These are phyloP conservation scores for Ophioceras dolichostomum DNA, from an alignment of 2,329 filamentous ascomycete genomes.

Conservation along the genomic window DNA sequence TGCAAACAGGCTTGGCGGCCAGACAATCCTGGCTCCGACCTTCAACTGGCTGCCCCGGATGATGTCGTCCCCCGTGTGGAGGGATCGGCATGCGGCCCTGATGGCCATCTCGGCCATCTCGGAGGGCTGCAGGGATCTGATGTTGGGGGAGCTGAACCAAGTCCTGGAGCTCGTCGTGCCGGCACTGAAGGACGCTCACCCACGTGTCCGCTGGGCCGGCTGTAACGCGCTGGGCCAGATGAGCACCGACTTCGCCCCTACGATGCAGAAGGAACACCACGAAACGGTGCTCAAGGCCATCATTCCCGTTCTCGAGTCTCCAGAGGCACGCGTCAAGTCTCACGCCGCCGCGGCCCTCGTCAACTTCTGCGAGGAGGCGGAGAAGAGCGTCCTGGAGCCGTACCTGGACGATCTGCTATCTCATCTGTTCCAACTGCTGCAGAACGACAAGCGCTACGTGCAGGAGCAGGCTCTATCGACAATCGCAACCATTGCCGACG, in stretches of 20 bases:
- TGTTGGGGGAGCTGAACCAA: constrained; percentile 89
- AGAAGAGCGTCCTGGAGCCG: constrained; percentile 81
- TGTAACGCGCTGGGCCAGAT: constrained; percentile 99
- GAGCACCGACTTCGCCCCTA: constrained; percentile 97
- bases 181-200: constrained; percentile 77
- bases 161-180: constrained; percentile 93
- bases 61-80: constrained; percentile 92
- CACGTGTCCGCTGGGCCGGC: constrained; percentile 90
- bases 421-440: constrained; percentile 75
- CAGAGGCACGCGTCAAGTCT: constrained; percentile 88
- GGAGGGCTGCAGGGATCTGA: constrained; percentile 89
- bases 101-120: constrained; percentile 99
- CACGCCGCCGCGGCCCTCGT: constrained; percentile 96
- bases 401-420: constrained; percentile 82
- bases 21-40: constrained; percentile 81
- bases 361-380: constrained; percentile 97
- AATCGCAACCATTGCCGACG: constrained; percentile 97
- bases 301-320: constrained; percentile 79
- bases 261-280: constrained; percentile 95
- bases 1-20: constrained; percentile 93
- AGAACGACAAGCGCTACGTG: constrained; percentile 88
- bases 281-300: constrained; percentile 78
- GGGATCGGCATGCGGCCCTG: constrained; percentile 87
- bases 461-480: constrained; percentile 97
- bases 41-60: constrained; percentile 96